Percentiles rank a stretch among this genome's conserved stretches.
Evolutionary conservation across 179 eudicot species (phyloP).

Genomic region (Beta macrorhiza): DNA sequence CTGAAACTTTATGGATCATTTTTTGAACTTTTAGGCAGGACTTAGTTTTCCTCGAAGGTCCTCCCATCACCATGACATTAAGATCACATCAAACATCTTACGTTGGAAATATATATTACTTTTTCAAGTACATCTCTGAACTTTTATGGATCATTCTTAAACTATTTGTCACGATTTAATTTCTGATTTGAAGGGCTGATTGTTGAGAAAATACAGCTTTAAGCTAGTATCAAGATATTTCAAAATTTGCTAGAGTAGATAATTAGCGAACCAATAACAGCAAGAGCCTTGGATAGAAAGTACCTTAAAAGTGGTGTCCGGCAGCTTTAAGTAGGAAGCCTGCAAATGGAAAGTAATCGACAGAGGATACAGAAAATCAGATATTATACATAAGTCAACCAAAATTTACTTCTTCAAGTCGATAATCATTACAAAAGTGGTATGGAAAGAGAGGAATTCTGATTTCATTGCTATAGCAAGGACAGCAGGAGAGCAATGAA

Average conservation of each 20-base stretch:
- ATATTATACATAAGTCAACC: background rate
- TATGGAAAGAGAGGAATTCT: background rate
- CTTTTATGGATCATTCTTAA: no score
- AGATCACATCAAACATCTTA: no score
- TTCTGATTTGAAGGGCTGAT: no score
- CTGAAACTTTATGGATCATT: no score
- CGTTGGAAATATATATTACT: no score
- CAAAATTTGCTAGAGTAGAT: background rate
- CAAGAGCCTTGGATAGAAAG: constrained; percentile 2
- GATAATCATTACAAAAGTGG: background rate
- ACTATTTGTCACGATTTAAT: no score
- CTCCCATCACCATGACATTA: no score
- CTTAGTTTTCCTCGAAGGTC: no score
- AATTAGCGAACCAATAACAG: background rate
- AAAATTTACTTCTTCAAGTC: background rate
- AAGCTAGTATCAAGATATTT: no score
- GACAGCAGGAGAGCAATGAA: constrained; percentile 11
- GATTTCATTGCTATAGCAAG: background rate
- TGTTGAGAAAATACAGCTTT: no score
- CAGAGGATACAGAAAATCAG: constrained; percentile 10
- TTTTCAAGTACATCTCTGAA: no score
- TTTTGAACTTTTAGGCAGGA: no score
- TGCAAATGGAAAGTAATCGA: constrained; percentile 42
- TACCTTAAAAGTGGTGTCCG: constrained; percentile 98
- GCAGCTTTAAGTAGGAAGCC: constrained; percentile 79